Evolutionary conservation across 495 filamentous ascomycete species (phyloP), one percentile per base, ranked within the genome.

Genomic region (Hyaloscypha bicolor): DNA sequence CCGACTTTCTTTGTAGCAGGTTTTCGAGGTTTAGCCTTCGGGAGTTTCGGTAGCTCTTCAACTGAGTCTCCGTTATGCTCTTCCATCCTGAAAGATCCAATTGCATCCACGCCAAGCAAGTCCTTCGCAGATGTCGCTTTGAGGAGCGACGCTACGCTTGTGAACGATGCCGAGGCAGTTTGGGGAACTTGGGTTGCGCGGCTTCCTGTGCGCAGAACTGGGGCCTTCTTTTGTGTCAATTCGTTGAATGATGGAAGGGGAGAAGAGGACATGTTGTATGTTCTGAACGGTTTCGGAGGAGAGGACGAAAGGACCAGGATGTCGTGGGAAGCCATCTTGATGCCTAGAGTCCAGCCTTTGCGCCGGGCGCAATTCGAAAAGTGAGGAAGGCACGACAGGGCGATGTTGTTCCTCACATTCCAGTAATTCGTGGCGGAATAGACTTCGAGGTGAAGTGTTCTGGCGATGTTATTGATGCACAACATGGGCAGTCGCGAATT

Each of bases 211-310:
- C 69, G 67, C 33, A 81, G 55, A 3, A 69, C n/a, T 9, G 75
- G 65, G 4, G 71, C 72, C 58, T 75, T 71, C 53, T 75, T 81
- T 6, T 76, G 71, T 8, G 80, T 59, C 32, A 82, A 67, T 2
- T 83, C 78, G 56, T 69, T 65, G 6, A 82, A 72, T 3, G 80
- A 78, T 12, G 82, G 82, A 1, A 84, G 69, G 29, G 58, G 53
- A 39, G 83, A 85, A 0, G 83, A 83, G 2, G 77, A 77, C 37
- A 82, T 52, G 29, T 76, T 48, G 37, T 74, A 57, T 8, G 75
- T 65, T 8, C 73, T 65, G 31, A 75, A 65, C 3, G 62, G 71
- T 53, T 69, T 65, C 5, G 69, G 62, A 0, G 80, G 80, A 48
- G 82, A 80, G 16, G 79, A 78, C 14, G 68, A 59, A 25, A 75